Evolutionary conservation across 2,329 filamentous ascomycete genomes (phyloP), one percentile per base, ranked within the genome.

Genomic region (Diaporthe sp.): DNA sequence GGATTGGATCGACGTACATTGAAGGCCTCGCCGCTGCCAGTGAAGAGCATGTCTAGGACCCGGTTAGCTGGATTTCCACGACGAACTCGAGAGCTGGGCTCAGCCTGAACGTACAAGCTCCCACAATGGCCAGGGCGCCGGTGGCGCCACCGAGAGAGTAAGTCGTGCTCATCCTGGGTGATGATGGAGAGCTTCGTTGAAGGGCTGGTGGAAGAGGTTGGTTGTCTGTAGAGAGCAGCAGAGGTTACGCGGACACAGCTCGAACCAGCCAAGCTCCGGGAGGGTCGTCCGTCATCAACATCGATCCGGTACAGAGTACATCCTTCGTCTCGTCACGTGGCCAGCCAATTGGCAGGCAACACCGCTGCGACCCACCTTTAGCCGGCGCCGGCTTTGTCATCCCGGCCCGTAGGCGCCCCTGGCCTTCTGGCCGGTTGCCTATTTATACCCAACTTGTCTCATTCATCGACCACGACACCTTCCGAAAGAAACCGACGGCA

Each of bases 11-110:
- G 70, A 82, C 91, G 77, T 90, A 95, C 95, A 87, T 99, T 98
- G 88, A 99, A 99, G 76, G 93, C 89, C 90, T 99, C 96, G 83
- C 97, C 97, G 85, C 94, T 95, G 83, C 95, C 95, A 82, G 97
- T 97, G 84, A 99, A 98, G 84, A 99, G 95, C 95, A 99, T 97
- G 87, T 99, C 97, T 99, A 85, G 78, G 75, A 79, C 79, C 55
- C 77, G 57, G 72, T 65, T 25, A 60, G 51, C 76, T 78, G 73
- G 78, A 78, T 46, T 42, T 39, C 42, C 25, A 44, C 28, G 37
- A 39, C 28, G 44, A 39, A 17, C 19, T 49, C 58, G 8, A 49
- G 42, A 49, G 49, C 34, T 46, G 53, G 37, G 46, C 25, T 76
- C n/a, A 25, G 39, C 34, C 25, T 72, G 19, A 73, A 87, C 94